These are phyloP conservation scores for Recurvomyces mirabilis DNA, from an alignment of 495 filamentous ascomycete species.

Conservation along the genomic window DNA sequence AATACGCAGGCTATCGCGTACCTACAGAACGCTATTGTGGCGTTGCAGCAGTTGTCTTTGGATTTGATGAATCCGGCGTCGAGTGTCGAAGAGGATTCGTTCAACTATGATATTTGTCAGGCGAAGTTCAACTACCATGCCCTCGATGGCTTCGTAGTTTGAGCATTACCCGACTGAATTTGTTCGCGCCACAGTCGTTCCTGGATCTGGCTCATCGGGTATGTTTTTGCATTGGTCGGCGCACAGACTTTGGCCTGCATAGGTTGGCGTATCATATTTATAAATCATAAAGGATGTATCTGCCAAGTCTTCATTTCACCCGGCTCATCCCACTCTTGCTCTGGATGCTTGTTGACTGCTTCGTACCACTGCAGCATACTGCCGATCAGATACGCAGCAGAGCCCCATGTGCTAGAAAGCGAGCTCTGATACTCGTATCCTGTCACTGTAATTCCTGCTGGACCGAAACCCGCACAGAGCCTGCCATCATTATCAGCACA, in stretches of 20 bases:
- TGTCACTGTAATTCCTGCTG: not conserved
- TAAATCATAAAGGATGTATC: slow-evolving; percentile 1
- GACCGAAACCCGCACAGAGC: slow-evolving; percentile 11
- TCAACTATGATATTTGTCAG: not conserved
- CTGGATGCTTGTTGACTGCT: slow-evolving; percentile 46
- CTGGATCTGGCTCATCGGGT: no score
- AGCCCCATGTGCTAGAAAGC: slow-evolving; percentile 17
- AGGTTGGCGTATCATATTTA: no score
- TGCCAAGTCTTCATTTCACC: slow-evolving; percentile 4
- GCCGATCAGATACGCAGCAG: slow-evolving; percentile 11
- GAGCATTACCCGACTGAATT: no score
- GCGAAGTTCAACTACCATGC: no score
- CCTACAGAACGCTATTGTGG: slow-evolving; percentile 1
- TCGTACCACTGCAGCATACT: slow-evolving; percentile 54
- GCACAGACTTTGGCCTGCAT: no score
- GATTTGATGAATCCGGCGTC: slow-evolving; percentile 1
- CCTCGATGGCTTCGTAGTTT: no score
- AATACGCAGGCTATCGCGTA: not conserved
- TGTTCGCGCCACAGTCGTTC: no score
- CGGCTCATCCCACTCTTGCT: slow-evolving; percentile 29
- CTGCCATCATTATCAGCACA: slow-evolving; percentile 6
- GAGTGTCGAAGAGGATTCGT: not conserved
- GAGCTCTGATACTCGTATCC: slow-evolving; percentile 6
- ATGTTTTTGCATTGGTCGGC: no score
- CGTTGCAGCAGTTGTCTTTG: not conserved